Base-by-base conservation (phyloP, 1,139 yeast genomes). In the Eremothecium coryli region DNA sequence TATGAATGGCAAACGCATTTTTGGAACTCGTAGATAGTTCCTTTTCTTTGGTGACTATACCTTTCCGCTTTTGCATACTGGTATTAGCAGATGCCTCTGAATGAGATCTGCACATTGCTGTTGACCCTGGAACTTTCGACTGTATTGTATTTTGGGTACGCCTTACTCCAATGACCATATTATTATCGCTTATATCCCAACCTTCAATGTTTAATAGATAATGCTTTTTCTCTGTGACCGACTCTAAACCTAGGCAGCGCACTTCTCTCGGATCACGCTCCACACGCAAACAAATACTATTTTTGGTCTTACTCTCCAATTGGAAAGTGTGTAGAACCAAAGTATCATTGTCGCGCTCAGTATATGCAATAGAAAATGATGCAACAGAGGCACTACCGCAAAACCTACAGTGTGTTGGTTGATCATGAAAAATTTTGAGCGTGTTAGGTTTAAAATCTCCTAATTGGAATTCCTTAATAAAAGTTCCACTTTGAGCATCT, bases 201-300 rank as follows among this genome's bases (percentile, higher is more conserved):
- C 76, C 74, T 47, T 76, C 82, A 8, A 82, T 74, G 39, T 71
- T 61, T 27, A 70, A 67, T 36, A 73, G 26, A 76, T 84, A 78
- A 54, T 74, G 73, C 43, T 74, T 81, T 37, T 73, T 73, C 49
- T 84, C 94, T 14, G 70, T 66, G 2, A 76, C 85, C 0, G 81
- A 75, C 41, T 76, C 82, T 50, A 84, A 81, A 26, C 95, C 95
- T 28, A 80, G 66, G 60, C 95, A 85, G 62, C 95, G 71, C 28
- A 84, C 82, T 61, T 85, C 95, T 50, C 94, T 69, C 1, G 90
- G 85, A 59, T 85, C 95, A 69, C 95, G 78, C 58, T 85, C 95
- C 24, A 82, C 93, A 59, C 95, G 73, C 37, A 84, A 61, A 58
- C 95, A 85, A 31, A 85, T 85, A 47, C 74, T 78, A 42, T 74